These are phyloP conservation scores for Yamadazyma endophytica DNA, from an alignment of 805 yeast species.

Conservation along the genomic window DNA sequence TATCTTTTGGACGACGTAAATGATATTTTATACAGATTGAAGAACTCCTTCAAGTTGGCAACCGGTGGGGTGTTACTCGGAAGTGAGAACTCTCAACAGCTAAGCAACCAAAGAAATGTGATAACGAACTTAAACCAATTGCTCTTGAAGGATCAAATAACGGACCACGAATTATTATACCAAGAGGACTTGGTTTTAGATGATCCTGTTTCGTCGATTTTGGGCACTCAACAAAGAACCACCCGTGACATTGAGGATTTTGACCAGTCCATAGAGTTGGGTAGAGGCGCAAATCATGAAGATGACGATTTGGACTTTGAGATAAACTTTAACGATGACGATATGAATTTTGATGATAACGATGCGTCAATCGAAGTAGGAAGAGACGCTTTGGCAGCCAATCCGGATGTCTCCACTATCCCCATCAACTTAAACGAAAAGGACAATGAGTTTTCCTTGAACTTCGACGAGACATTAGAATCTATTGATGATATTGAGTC, in stretches of 20 bases:
- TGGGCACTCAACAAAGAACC: background rate
- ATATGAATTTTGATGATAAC: constrained; percentile 20
- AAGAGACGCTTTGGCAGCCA: constrained; percentile 31
- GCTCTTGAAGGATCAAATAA: constrained; percentile 71
- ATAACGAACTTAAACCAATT: constrained; percentile 56
- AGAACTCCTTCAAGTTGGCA: constrained; percentile 54
- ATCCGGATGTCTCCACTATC: constrained; percentile 21
- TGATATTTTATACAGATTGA: constrained; percentile 68
- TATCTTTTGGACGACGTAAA: constrained; percentile 79
- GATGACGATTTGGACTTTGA: constrained; percentile 52
- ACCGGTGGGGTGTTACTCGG: constrained; percentile 25
- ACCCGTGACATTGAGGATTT: constrained; percentile 17
- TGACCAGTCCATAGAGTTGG: constrained; percentile 65
- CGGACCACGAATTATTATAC: constrained; percentile 68
- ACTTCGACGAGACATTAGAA: constrained; percentile 41
- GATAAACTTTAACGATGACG: constrained; percentile 31
- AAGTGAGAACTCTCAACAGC: constrained; percentile 12
- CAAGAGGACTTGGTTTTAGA: constrained; percentile 52
- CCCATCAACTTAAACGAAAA: constrained; percentile 5
- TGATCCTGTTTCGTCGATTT: constrained; percentile 13
- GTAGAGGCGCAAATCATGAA: constrained; percentile 40
- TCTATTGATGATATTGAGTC: constrained; percentile 16
- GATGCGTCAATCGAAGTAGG: constrained; percentile 53
- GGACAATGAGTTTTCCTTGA: constrained; percentile 24
- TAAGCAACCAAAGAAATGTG: constrained; percentile 56